Evolutionary conservation across 495 filamentous ascomycete species (phyloP).

Genomic region (Penicillium tannophilum): DNA sequence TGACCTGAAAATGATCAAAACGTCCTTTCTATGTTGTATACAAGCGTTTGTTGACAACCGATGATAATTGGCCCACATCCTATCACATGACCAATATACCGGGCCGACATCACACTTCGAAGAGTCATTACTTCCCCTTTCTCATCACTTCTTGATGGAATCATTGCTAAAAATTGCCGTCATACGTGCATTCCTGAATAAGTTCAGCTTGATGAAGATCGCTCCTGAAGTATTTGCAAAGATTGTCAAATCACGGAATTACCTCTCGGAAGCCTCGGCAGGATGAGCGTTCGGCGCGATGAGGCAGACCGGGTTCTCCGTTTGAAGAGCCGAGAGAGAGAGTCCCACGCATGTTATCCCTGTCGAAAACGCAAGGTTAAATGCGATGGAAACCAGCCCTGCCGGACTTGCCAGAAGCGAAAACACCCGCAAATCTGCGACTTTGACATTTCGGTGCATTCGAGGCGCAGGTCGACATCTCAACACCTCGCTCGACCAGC

Average conservation of each 20-base stretch:
- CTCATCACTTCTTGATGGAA: not conserved
- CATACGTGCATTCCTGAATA: no score
- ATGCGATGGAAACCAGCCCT: conserved; percentile 37
- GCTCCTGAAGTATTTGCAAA: not conserved
- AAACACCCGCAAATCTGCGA: conserved; percentile 42
- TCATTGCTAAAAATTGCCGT: not conserved
- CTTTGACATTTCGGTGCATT: conserved; percentile 20
- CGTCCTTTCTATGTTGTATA: not conserved
- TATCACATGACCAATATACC: not conserved
- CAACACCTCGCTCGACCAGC: not conserved
- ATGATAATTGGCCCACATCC: not conserved
- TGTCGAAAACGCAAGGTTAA: conserved; percentile 47
- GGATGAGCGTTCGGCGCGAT: conserved; percentile 21
- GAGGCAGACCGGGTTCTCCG: conserved; percentile 36
- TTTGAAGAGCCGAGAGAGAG: conserved; percentile 34
- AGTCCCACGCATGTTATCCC: conserved; percentile 41
- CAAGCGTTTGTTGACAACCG: not conserved
- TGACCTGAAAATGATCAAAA: no score
- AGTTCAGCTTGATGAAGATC: no score
- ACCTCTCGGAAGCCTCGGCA: conserved; percentile 10
- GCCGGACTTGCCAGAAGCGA: conserved; percentile 34
- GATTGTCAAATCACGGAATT: not conserved
- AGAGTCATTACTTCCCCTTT: not conserved
- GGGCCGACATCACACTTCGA: not conserved
- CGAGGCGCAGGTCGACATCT: conserved; percentile 4